These are phyloP conservation scores for Salvia hispanica DNA, from an alignment of 257 asterid species.

Conservation along the genomic window DNA sequence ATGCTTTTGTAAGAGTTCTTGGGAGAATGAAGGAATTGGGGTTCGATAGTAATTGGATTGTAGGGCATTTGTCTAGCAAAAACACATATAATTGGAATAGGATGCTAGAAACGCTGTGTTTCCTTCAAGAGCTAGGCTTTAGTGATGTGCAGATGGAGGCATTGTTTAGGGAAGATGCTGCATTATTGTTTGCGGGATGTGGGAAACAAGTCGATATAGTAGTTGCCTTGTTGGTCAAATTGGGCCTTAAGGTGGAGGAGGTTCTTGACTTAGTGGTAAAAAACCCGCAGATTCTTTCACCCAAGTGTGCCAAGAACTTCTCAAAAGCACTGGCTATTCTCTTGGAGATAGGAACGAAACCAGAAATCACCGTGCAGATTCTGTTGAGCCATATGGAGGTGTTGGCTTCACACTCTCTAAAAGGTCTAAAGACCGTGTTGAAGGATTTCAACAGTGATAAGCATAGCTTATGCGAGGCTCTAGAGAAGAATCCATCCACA, in stretches of 20 bases:
- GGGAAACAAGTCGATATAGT: constrained; percentile 67
- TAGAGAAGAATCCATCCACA: constrained; percentile 53
- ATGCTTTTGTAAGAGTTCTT: constrained; percentile 52
- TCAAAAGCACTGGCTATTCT: constrained; percentile 70
- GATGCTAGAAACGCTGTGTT: constrained; percentile 51
- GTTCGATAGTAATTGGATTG: constrained; percentile 63
- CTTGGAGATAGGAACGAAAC: constrained; percentile 59
- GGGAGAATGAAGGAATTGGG: constrained; percentile 54
- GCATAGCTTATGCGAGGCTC: constrained; percentile 47
- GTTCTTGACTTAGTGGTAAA: constrained; percentile 47
- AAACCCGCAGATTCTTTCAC: constrained; percentile 58
- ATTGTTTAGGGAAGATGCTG: constrained; percentile 53
- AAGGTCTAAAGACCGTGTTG: constrained; percentile 66
- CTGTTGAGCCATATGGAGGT: constrained; percentile 50
- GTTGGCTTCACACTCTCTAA: constrained; percentile 57
- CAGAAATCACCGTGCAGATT: constrained; percentile 49
- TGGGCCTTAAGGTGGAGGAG: constrained; percentile 61
- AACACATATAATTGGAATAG: constrained; percentile 63
- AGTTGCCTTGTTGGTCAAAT: constrained; percentile 66
- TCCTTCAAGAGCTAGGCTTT: constrained; percentile 71
- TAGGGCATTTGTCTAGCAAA: constrained; percentile 55
- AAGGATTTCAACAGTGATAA: constrained; percentile 56
- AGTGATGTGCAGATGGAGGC: constrained; percentile 45
- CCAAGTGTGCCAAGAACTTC: constrained; percentile 57
- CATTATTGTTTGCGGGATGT: constrained; percentile 67